Base-by-base conservation (phyloP, 768 basidiomycete genomes). In the Zangia roseola region DNA sequence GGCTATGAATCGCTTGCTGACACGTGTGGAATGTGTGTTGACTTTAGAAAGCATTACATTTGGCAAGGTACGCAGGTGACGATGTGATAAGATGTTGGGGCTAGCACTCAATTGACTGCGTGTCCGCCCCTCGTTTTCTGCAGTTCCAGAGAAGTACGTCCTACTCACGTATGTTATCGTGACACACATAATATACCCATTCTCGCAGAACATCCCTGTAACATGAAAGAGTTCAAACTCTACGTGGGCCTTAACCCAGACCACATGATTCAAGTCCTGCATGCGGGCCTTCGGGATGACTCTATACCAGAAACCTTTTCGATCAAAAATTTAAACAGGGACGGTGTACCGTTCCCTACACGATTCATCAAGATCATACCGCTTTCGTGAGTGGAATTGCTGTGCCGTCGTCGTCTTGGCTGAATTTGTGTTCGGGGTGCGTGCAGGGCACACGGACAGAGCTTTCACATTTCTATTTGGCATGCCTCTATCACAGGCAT, bases 381-480 rank as follows among this genome's bases (percentile, higher is more conserved):
- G 6, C 62, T 91, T 20, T 83, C 83, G 88, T 90, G 62, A 64
- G 83, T 69, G 19, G 10, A n/a, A 19, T 13, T 16, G 6, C 33
- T 10, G 28, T 54, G 2, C 39, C 30, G 16, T 36, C 21, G 7
- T 21, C 14, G 17, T 21, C 21, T 20, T 34, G 52, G 46, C 31
- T 17, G 20, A 16, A 25, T 33, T 19, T 33, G 8, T 44, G 30
- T 25, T 24, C 24, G 25, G 5, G 9, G 25, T 43, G 16, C 45
- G 10, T 31, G 8, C 42, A 90, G 89, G 33, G 82, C 86, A 5
- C 84, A 89, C 63, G 80, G 77, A 2, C 81, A 77, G 52, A 84
- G 79, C 57, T 91, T 85, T 61, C 87, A 91, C 58, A 81, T 82
- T 20, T 90, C 89, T 2, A 82, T 92, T 45, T 92, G 90, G 90